These are phyloP conservation scores for Stephanodiscus minutulus DNA, from an alignment of 108 stramenopile genomes.

Conservation along the genomic window DNA sequence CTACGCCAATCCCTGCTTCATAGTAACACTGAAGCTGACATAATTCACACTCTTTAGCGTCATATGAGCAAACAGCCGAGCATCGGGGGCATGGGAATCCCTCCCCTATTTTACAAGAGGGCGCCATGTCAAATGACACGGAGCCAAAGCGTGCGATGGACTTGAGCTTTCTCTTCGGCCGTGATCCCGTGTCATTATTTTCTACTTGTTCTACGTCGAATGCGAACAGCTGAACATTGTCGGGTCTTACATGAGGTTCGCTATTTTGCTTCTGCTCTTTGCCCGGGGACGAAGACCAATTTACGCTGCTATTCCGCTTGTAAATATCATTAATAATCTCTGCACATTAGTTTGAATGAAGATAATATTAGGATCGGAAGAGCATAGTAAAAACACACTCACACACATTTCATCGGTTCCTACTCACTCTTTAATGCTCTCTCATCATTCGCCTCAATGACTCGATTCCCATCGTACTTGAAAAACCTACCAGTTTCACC, in stretches of 20 bases:
- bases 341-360: background rate
- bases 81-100: constrained; percentile 11
- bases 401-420: background rate
- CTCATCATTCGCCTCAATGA: constrained; percentile 5
- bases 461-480: constrained; percentile 14
- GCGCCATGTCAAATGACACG: background rate
- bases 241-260: no score
- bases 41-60: background rate
- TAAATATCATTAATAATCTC: constrained; percentile 23
- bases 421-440: constrained; percentile 8
- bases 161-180: constrained; percentile 41
- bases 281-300: background rate
- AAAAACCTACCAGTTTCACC: constrained; percentile 12
- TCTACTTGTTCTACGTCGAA: background rate
- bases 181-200: background rate
- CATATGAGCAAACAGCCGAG: constrained; percentile 15
- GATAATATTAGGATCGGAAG: background rate
- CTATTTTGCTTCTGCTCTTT: background rate
- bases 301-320: constrained; percentile 10
- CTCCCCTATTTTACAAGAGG: constrained; percentile 5
- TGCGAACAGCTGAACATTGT: constrained; percentile 2
- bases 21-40: constrained; percentile 14
- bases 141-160: constrained; percentile 16
- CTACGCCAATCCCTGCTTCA: constrained; percentile 14
- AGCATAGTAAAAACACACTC: background rate